Conservation (phyloP, 495 filamentous ascomycete species). For the Talaromyces wortmannii region DNA sequence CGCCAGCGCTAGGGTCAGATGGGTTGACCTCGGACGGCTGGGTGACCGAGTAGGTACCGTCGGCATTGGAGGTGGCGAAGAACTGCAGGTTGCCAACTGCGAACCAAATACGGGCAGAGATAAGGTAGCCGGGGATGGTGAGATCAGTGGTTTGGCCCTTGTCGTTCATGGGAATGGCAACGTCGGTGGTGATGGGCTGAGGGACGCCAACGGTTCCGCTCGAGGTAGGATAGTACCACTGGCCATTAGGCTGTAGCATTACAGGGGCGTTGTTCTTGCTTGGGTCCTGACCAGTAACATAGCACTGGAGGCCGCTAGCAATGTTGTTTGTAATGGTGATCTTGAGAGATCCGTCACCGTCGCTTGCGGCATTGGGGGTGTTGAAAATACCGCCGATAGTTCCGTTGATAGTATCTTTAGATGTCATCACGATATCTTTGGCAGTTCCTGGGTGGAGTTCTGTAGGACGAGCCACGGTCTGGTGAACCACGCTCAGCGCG, state of each 20-base stretch:
- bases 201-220: constrained; percentile 12
- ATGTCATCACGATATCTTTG: constrained; percentile 1
- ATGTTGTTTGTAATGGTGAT: constrained; percentile 33
- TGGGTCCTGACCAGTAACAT: constrained; percentile 26
- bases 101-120: constrained; percentile 33
- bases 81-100: constrained; percentile 34
- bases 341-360: not conserved
- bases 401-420: constrained; percentile 5
- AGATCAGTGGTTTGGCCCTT: constrained; percentile 26
- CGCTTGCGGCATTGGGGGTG: not conserved
- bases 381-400: not conserved
- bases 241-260: constrained; percentile 27
- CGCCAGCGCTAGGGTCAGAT: constrained; percentile 26
- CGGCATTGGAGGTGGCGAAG: constrained; percentile 19
- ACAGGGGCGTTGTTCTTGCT: constrained; percentile 14
- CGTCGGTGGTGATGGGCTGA: constrained; percentile 15
- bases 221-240: constrained; percentile 23
- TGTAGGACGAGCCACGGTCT: constrained; percentile 1
- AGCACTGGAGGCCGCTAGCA: constrained; percentile 25
- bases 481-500: not conserved
- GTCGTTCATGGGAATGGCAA: constrained; percentile 19
- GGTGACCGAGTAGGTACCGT: constrained; percentile 22
- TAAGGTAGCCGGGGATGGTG: constrained; percentile 28
- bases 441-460: constrained; percentile 4
- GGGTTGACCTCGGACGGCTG: constrained; percentile 36